Evolutionary conservation across 169 alveolate species (phyloP).

Genomic region (Sarcocystis neurona): DNA sequence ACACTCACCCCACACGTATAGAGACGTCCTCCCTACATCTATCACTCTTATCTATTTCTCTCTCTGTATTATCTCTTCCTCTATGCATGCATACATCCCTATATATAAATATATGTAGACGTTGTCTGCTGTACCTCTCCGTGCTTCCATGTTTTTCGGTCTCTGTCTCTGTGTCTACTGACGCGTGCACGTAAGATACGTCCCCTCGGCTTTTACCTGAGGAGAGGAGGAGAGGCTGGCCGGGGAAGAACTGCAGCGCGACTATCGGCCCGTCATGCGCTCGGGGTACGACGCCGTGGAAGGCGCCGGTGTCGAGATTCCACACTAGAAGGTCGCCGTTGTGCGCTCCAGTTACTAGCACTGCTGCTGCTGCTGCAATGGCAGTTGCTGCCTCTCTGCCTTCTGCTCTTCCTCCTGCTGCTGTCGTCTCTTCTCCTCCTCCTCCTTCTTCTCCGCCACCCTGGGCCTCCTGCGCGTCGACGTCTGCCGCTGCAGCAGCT

Average conservation of each 20-base stretch:
- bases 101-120: not conserved
- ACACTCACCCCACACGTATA: too few relatives aligned
- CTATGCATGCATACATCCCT: not conserved
- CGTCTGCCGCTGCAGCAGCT: not conserved
- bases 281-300: not conserved
- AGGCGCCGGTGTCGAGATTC: constrained; percentile 8
- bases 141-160: not conserved
- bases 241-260: constrained; percentile 32
- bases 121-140: not conserved
- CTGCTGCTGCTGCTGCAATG: constrained; percentile 13
- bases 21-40: not conserved
- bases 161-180: not conserved
- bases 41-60: not conserved
- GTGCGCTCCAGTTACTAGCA: constrained; percentile 26
- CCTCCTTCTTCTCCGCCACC: too few relatives aligned
- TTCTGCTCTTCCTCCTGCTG: not conserved
- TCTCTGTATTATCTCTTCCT: not conserved
- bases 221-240: constrained; percentile 37
- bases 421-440: not conserved
- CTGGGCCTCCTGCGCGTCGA: not conserved
- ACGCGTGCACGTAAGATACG: too few relatives aligned
- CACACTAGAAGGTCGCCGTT: constrained; percentile 52
- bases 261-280: constrained; percentile 25
- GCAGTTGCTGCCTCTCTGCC: not conserved
- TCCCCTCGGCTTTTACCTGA: too few relatives aligned